phyloP scores from a whole-genome alignment of 164 flowering plant species.

The grape (Vitis vinifera) region ASM3070453v1 NC_081818.1:28353001-28353500 shows the following conservation, averaged over 20 bases:
- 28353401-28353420: constrained; percentile 48
- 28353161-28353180: too few species aligned
- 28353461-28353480: constrained; percentile 37
- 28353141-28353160: too few species aligned
- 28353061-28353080: too few species aligned
- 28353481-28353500: constrained; percentile 29
- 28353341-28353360: constrained; percentile 46
- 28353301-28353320: constrained; percentile 42
- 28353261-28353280: too few species aligned
- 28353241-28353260: too few species aligned
- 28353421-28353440: constrained; percentile 34
- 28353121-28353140: too few species aligned
- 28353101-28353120: too few species aligned
- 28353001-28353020: background rate
- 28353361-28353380: constrained; percentile 6
- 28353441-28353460: constrained; percentile 32
- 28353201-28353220: too few species aligned
- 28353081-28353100: too few species aligned
- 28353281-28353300: background rate
- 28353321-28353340: constrained; percentile 58
- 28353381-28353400: constrained; percentile 38
- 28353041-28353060: background rate
- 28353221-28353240: too few species aligned
- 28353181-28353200: too few species aligned
- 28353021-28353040: background rate